phyloP scores from a whole-genome alignment of 1,139 yeast species.

The Maudiozyma humilis region DNA sequence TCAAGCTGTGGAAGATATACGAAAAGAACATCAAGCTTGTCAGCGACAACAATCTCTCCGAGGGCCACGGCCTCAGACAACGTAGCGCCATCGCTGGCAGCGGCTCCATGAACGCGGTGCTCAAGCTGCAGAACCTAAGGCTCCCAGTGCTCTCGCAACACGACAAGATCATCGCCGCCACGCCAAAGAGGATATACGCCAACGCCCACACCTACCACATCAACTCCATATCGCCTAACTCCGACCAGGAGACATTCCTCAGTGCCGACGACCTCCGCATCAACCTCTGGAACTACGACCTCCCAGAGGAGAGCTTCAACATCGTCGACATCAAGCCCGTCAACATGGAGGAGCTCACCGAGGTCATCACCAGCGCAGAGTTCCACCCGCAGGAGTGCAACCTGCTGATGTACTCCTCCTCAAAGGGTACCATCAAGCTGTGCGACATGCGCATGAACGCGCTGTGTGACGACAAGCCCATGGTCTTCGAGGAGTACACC shows the following conservation, averaged over 20 bases:
- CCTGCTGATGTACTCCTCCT: constrained; percentile 91
- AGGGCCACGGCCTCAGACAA: constrained; percentile 11
- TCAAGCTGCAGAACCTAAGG: constrained; percentile 40
- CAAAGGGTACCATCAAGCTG: constrained; percentile 90
- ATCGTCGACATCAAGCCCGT: constrained; percentile 97
- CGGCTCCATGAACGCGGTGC: constrained; percentile 22
- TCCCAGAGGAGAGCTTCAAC: constrained; percentile 91
- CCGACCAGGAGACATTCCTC: constrained; percentile 92
- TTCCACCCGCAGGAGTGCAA: constrained; percentile 93
- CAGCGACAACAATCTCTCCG: constrained; percentile 68
- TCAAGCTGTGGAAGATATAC: constrained; percentile 91
- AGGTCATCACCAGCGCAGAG: constrained; percentile 96
- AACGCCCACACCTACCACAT: constrained; percentile 98
- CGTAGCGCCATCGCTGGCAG: constrained; percentile 8
- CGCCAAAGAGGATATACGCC: constrained; percentile 83
- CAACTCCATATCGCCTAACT: constrained; percentile 87
- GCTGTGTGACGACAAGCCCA: constrained; percentile 83
- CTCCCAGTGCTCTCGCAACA: constrained; percentile 85
- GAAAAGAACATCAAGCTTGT: constrained; percentile 90
- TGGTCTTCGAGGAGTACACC: constrained; percentile 83
- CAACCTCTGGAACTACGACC: constrained; percentile 90
- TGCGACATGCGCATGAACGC: constrained; percentile 97
- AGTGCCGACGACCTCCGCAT: constrained; percentile 92
- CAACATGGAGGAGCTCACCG: constrained; percentile 97
- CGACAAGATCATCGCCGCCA: constrained; percentile 91